Evolutionary conservation across 2,329 filamentous ascomycete species (phyloP), one percentile per base, ranked within the genome.

Genomic region (Pseudocercospora musae): DNA sequence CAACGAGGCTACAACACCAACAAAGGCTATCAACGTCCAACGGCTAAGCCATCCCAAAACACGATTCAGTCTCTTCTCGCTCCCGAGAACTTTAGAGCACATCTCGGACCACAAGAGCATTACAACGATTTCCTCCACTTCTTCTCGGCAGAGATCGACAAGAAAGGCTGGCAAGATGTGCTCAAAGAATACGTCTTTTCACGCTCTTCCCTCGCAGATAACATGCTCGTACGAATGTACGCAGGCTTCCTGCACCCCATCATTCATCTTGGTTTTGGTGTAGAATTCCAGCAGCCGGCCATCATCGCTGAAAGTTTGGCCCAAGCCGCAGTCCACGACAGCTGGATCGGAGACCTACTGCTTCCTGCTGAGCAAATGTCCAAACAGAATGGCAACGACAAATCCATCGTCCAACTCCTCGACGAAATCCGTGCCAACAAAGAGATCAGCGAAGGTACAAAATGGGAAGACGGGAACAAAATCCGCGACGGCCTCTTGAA

Each of bases 211-310:
- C 78, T 82, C 48, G 87, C 88, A 4, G 85, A 92, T 42, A 86
- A 88, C 64, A 79, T 96, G 80, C 77, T 93, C 2, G 80, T 81
- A 1, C 82, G 92, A 18, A 78, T 94, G 71, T 92, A 85, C 71
- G 84, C 82, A 15, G 88, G 89, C 0, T 83, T 94, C 65, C 69
- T 92, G 1, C 91, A 96, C 71, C 91, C 92, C 1, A 78, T 95
- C 15, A 93, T 96, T 65, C 70, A 96, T 73, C 82, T 96, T 20
- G 90, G 92, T 54, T 96, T 92, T 72, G 92, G 90, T 4, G 73
- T 96, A 37, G 92, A 96, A 73, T 96, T 92, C 79, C 75, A 83
- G 9, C 91, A 96, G 72, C 91, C 91, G 1, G 89, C 89, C 40
- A 87, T 96, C 62, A 82, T 96, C 27, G 91, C 92, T 5, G 86